phyloP scores from a whole-genome alignment of 352 stramenopile genomes.

The Pythium sp. region DNA sequence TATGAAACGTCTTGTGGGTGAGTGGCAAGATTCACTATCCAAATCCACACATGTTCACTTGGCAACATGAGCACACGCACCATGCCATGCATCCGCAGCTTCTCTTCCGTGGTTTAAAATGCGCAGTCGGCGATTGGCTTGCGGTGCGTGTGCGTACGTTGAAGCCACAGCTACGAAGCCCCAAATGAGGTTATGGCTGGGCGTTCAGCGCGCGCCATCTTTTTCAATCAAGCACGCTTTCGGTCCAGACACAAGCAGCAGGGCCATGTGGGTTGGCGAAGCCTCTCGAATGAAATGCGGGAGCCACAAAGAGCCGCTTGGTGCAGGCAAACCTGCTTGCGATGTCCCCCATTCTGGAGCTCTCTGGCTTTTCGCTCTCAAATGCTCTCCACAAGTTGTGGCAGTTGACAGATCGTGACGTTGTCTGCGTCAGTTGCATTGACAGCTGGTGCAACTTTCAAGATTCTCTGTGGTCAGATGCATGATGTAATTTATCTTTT shows the following conservation, averaged over 20 bases:
- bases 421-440: neutral
- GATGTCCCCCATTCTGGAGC: neutral
- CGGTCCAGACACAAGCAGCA: neutral
- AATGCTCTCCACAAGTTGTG: neutral
- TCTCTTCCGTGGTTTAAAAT: conserved; percentile 2
- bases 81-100: neutral
- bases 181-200: neutral
- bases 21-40: neutral
- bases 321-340: neutral
- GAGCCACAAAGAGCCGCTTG: neutral
- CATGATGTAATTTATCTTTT: neutral
- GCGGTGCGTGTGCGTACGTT: neutral
- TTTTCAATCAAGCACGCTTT: neutral
- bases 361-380: neutral
- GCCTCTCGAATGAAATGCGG: neutral
- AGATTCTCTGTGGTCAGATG: neutral
- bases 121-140: neutral
- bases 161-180: neutral
- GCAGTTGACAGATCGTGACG: conserved; percentile 1
- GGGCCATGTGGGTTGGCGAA: neutral
- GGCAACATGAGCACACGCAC: neutral
- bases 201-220: neutral
- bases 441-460: conserved; percentile 6
- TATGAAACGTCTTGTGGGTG: neutral
- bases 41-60: neutral